Conservation (phyloP, 805 yeast species). For the Jamesozyma spencerorum region DNA sequence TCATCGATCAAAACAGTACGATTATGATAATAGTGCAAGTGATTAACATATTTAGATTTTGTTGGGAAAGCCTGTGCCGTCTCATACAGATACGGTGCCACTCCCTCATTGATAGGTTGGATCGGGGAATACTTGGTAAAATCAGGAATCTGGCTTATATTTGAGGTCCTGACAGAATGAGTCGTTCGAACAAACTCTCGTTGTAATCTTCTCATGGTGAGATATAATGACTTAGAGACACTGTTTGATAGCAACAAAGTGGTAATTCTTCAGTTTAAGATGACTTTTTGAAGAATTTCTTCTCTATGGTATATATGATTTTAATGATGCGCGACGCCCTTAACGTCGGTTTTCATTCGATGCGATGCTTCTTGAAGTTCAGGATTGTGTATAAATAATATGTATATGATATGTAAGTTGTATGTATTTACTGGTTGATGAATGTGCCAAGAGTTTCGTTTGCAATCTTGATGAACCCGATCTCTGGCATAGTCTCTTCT, state of each 20-base stretch:
- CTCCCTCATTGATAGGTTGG: constrained; percentile 24
- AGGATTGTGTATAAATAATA: too few species aligned
- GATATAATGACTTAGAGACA: too few species aligned
- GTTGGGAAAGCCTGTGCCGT: constrained; percentile 33
- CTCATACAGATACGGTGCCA: constrained; percentile 30
- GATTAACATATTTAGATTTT: constrained; percentile 40
- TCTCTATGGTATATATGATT: neutral
- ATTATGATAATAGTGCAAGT: constrained; percentile 76
- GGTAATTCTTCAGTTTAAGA: too few species aligned
- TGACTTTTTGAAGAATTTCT: too few species aligned
- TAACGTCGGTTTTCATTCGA: neutral
- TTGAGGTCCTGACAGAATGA: constrained; percentile 14
- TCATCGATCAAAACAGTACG: constrained; percentile 20
- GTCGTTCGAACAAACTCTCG: constrained; percentile 5
- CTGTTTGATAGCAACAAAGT: too few species aligned
- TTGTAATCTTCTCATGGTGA: neutral
- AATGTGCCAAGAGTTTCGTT: constrained; percentile 14
- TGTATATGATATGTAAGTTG: too few species aligned
- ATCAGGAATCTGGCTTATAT: constrained; percentile 28
- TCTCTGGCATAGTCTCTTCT: constrained; percentile 15
- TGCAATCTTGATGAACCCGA: constrained; percentile 25
- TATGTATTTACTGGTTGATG: neutral
- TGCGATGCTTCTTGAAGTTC: neutral
- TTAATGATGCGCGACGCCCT: neutral
- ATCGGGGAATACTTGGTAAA: constrained; percentile 31